Evolutionary conservation across 192 early-diverging fungal genomes (phyloP).

Genomic region (Backusella circina): DNA sequence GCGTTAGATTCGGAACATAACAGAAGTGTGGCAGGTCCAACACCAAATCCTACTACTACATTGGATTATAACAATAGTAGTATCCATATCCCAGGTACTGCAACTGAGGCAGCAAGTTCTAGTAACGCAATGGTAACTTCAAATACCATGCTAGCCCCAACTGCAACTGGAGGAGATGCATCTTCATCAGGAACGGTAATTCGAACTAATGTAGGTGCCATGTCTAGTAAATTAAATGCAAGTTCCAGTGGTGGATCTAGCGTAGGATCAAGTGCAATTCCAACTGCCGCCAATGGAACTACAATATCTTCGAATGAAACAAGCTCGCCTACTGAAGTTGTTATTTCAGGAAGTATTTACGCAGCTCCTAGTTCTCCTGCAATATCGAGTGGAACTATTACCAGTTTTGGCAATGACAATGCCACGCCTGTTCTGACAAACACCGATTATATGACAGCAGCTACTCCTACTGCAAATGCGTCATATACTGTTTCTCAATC

Average conservation of each 20-base stretch:
- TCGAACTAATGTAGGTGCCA: background rate
- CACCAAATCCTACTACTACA: background rate
- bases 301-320: background rate
- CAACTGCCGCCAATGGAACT: background rate
- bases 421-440: background rate
- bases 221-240: background rate
- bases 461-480: background rate
- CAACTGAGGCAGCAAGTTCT: background rate
- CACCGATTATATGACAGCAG: background rate
- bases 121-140: background rate
- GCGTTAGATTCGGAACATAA: background rate
- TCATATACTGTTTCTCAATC: background rate
- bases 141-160: background rate
- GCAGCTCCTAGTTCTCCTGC: background rate
- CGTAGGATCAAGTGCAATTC: background rate
- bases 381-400: background rate
- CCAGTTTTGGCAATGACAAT: background rate
- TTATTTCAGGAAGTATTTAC: background rate
- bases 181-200: background rate
- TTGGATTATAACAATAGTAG: background rate
- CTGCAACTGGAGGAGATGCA: background rate
- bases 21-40: background rate
- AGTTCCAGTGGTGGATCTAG: background rate
- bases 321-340: background rate
- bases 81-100: background rate